Evolutionary conservation across 2,329 filamentous ascomycete genomes (phyloP).

Genomic region (Trichoderma harzianum): DNA sequence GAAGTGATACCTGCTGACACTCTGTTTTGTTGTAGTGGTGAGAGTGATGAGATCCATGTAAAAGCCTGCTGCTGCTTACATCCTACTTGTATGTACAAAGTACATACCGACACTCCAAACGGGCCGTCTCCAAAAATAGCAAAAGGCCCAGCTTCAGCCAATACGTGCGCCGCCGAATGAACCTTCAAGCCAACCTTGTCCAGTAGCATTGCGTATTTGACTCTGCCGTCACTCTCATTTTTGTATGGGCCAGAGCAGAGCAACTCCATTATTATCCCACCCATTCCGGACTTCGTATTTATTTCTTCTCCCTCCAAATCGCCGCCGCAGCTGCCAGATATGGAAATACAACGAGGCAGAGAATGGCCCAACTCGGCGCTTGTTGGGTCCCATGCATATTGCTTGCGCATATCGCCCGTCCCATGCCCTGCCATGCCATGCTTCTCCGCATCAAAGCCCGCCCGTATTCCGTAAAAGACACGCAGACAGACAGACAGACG

Average conservation of each 20-base stretch:
- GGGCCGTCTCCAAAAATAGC: conserved; percentile 16
- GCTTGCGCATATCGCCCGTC: not conserved
- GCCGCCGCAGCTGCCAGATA: not conserved
- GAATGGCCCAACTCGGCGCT: not conserved
- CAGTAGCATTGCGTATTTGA: not conserved
- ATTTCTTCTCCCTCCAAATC: not conserved
- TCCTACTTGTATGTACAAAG: not conserved
- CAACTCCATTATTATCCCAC: not conserved
- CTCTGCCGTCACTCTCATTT: not conserved
- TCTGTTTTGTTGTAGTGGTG: not conserved
- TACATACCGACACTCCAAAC: not conserved
- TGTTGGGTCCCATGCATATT: not conserved
- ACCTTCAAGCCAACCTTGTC: not conserved
- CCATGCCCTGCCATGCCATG: not conserved
- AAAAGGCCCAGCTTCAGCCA: not conserved
- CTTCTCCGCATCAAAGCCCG: not conserved
- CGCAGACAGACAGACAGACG: not conserved
- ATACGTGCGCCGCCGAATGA: conserved; percentile 1
- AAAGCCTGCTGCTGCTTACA: not conserved
- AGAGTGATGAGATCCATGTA: not conserved
- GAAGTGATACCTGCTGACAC: not conserved
- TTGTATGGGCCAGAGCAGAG: not conserved
- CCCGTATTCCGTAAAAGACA: not conserved
- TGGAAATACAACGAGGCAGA: not conserved
- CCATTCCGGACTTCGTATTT: not conserved